Evolutionary conservation across 2,329 filamentous ascomycete species (phyloP).

Genomic region (Fusarium aywerte): DNA sequence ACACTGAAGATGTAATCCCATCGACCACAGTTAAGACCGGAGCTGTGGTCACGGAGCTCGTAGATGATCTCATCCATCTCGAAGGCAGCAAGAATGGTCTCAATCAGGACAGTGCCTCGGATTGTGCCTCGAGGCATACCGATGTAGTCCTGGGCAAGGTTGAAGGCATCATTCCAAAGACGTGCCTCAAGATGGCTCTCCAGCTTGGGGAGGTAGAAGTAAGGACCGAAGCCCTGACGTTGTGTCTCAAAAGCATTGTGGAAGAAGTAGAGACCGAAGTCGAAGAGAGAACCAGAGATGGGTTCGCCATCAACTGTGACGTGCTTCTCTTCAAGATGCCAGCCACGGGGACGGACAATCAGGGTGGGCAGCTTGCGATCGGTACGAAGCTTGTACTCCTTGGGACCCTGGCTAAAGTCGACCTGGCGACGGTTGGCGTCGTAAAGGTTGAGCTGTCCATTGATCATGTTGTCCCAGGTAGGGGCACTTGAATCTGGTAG

Average conservation of each 20-base stretch:
- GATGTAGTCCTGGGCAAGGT: constrained; percentile 92
- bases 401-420: constrained; percentile 94
- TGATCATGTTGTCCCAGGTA: constrained; percentile 99
- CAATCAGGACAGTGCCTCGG: constrained; percentile 93
- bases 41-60: constrained; percentile 95
- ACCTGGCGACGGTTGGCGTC: constrained; percentile 93
- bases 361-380: constrained; percentile 87
- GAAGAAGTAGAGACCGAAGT: constrained; percentile 99
- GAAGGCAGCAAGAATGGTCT: constrained; percentile 97
- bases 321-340: constrained; percentile 99
- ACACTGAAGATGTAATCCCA: constrained; percentile 99
- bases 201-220: constrained; percentile 99
- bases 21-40: constrained; percentile 96
- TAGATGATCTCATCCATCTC: constrained; percentile 99
- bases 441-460: constrained; percentile 96
- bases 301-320: constrained; percentile 94
- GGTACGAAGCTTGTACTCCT: constrained; percentile 97
- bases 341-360: constrained; percentile 93
- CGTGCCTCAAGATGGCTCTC: constrained; percentile 96
- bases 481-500: constrained; percentile 86
- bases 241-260: constrained; percentile 94
- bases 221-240: constrained; percentile 85
- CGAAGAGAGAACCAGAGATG: constrained; percentile 91
- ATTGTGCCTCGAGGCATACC: constrained; percentile 91
- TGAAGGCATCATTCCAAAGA: constrained; percentile 98